Evolutionary conservation across 306 rosid genomes (phyloP).

Genomic region (Echinosophora koreensis): DNA sequence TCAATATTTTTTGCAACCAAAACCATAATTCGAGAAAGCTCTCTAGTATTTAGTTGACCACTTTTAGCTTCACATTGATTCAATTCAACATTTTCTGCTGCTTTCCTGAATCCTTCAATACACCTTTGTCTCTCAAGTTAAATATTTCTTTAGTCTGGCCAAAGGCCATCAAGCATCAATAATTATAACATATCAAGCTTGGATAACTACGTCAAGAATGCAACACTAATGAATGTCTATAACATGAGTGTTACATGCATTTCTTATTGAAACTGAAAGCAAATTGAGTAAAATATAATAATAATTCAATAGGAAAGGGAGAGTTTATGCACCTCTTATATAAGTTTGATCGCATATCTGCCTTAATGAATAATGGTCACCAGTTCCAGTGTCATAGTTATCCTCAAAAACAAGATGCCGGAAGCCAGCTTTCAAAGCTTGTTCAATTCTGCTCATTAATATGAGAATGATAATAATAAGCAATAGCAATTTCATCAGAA

Average conservation of each 20-base stretch:
- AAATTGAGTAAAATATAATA: neutral
- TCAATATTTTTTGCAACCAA: conserved; percentile 17
- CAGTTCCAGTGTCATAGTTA: conserved; percentile 98
- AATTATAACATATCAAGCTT: conserved; percentile 28
- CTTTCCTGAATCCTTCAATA: conserved; percentile 22
- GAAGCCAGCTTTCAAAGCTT: conserved; percentile 92
- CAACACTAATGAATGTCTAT: conserved; percentile 1
- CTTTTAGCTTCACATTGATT: conserved; percentile 18
- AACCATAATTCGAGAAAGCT: conserved; percentile 30
- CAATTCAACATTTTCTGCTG: conserved; percentile 24
- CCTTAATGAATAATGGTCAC: conserved; percentile 96
- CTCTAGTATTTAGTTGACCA: conserved; percentile 25
- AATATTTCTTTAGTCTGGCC: conserved; percentile 15
- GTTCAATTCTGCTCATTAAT: conserved; percentile 68
- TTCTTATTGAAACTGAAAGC: conserved; percentile 8
- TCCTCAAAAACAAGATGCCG: conserved; percentile 96
- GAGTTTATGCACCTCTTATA: conserved; percentile 74
- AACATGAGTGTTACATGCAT: conserved; percentile 7
- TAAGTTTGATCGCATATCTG: conserved; percentile 96
- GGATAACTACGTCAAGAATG: conserved; percentile 23
- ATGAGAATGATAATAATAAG: conserved; percentile 33
- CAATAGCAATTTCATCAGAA: conserved; percentile 38
- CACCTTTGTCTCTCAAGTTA: conserved; percentile 19
- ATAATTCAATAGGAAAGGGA: conserved; percentile 17
- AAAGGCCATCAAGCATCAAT: conserved; percentile 33